A percentile compares a stretch with the other conserved stretches of the same genome.
phyloP scores from a whole-genome alignment of 1,284 basidiomycete genomes.

The Tilletia walkeri region DNA sequence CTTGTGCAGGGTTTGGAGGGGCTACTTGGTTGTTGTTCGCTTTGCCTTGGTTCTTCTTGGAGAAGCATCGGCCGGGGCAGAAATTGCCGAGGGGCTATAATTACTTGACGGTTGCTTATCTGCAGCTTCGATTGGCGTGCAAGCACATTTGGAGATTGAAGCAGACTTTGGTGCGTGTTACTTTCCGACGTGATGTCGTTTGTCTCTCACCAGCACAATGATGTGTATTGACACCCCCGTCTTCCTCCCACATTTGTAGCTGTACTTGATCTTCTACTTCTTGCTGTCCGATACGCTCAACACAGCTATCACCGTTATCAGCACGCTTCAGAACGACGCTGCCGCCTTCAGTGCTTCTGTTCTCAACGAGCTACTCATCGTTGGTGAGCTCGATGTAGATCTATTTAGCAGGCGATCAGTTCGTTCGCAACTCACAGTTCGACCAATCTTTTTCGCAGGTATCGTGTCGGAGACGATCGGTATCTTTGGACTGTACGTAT shows the following conservation, averaged over 20 bases:
- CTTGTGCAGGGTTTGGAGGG: conserved; percentile 21
- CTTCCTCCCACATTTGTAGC: conserved; percentile 43
- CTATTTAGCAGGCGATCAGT: neutral
- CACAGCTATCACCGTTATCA: conserved; percentile 76
- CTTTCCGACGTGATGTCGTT: conserved; percentile 18
- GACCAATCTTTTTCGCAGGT: conserved; percentile 39
- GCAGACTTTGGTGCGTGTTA: conserved; percentile 29
- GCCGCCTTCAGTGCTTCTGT: conserved; percentile 69
- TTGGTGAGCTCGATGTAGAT: conserved; percentile 55
- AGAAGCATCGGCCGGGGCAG: conserved; percentile 47
- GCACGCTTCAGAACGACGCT: conserved; percentile 75
- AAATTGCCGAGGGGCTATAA: conserved; percentile 66
- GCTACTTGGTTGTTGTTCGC: conserved; percentile 69
- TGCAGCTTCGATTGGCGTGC: conserved; percentile 45
- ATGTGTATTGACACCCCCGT: neutral
- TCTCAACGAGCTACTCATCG: conserved; percentile 70
- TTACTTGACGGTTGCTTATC: conserved; percentile 66
- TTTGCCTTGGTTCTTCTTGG: conserved; percentile 70
- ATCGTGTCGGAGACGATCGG: conserved; percentile 71
- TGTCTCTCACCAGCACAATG: too few relatives aligned
- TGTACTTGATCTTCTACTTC: conserved; percentile 68
- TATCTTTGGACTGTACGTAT: conserved; percentile 60
- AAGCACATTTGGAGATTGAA: conserved; percentile 60
- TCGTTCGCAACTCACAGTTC: too few relatives aligned
- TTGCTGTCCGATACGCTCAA: conserved; percentile 74